Evolutionary conservation across 2,329 filamentous ascomycete genomes (phyloP), one percentile per base, ranked within the genome.

Genomic region (Colletotrichum melonis): DNA sequence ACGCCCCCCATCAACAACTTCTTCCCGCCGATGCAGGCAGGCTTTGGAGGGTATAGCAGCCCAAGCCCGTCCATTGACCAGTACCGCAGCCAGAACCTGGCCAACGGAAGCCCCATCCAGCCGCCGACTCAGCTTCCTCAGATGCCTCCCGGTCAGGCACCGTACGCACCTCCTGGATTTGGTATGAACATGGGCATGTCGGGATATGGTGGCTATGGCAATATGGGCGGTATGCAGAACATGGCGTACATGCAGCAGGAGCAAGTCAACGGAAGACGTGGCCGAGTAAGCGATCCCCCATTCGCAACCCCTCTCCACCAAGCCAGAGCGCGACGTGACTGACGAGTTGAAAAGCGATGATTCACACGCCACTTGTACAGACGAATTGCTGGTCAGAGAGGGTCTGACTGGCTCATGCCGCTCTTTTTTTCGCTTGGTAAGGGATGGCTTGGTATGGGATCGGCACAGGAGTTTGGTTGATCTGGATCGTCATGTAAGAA

Each of bases 221-320:
- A 84, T 66, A 84, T 86, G 80, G 81, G 79, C 16, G 77, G 83
- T 26, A 85, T 87, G 82, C 86, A 85, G 73, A 85, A 84, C 76
- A 85, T 88, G 82, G 86, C 84, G 22, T 90, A 88, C 77, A 84
- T 88, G 83, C 86, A 86, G 75, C 88, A 91, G 78, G 88, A 89
- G 76, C 88, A 89, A 76, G 85, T 85, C 76, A 90, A 88, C 80
- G 80, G 83, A 75, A 84, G 90, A 80, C 88, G 90, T 76, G 90
- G 90, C 81, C 88, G 90, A 79, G 89, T 90, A 87, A 84, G 88
- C 81, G 80, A 81, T 79, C 79, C 81, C 79, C 78, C 78, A 73
- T 79, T 59, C 49, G 59, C 63, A 42, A 26, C 60, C 52, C 32
- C 38, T 52, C 60, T 58, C 57, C 63, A 63, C 49, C 63, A 60